These are phyloP conservation scores for Botrytis tulipae DNA, from an alignment of 2,329 filamentous ascomycete species.

Conservation along the genomic window DNA sequence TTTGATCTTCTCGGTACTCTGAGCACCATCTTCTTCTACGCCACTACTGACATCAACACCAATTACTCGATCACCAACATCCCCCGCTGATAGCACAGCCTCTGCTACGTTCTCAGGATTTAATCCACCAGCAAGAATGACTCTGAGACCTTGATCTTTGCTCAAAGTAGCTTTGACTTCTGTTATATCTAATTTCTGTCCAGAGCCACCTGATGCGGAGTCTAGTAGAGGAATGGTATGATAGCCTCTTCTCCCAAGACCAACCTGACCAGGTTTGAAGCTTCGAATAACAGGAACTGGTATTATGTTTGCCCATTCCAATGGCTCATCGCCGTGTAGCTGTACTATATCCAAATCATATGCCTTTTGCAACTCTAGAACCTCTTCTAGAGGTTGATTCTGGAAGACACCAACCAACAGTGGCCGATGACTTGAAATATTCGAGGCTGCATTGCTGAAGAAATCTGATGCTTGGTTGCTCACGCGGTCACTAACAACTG, in stretches of 20 bases:
- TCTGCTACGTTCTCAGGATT: slow-evolving; percentile 73
- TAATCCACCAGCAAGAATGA: slow-evolving; percentile 84
- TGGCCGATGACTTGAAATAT: slow-evolving; percentile 57
- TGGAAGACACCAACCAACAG: slow-evolving; percentile 92
- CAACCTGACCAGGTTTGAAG: slow-evolving; percentile 68
- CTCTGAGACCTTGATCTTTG: slow-evolving; percentile 65
- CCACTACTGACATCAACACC: slow-evolving; percentile 94
- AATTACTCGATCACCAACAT: slow-evolving; percentile 61
- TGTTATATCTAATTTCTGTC: slow-evolving; percentile 70
- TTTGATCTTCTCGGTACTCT: slow-evolving; percentile 77
- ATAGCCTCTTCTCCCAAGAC: slow-evolving; percentile 69
- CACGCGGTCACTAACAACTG: slow-evolving; percentile 32
- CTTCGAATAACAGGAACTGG: slow-evolving; percentile 88
- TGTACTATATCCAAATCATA: slow-evolving; percentile 86
- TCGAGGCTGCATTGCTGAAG: slow-evolving; percentile 58
- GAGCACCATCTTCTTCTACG: slow-evolving; percentile 79
- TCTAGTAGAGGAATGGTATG: slow-evolving; percentile 84
- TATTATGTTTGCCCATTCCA: slow-evolving; percentile 88
- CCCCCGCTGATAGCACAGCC: slow-evolving; percentile 61
- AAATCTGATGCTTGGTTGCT: slow-evolving; percentile 57
- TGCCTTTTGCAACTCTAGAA: slow-evolving; percentile 73
- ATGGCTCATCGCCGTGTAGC: slow-evolving; percentile 84
- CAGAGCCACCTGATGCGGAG: slow-evolving; percentile 78
- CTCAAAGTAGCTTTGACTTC: slow-evolving; percentile 66
- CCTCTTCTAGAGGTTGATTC: slow-evolving; percentile 80